phyloP scores from a whole-genome alignment of 495 filamentous ascomycete genomes.

The Penicillium canariense region DNA sequence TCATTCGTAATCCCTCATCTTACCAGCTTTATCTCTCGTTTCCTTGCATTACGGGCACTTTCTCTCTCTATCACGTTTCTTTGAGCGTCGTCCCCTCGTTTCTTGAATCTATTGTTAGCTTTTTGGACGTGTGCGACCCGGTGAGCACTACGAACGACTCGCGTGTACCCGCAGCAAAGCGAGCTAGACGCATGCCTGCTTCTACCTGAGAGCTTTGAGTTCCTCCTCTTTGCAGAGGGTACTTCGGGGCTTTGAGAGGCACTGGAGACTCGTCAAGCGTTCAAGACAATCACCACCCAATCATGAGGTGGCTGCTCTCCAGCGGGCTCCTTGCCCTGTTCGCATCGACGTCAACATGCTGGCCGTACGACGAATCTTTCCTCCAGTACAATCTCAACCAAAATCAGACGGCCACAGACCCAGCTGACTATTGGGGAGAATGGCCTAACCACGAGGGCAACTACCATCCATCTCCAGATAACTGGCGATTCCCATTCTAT shows the following conservation, averaged over 20 bases:
- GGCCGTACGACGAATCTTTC: constrained; percentile 54
- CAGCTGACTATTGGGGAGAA: constrained; percentile 59
- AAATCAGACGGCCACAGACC: constrained; percentile 54
- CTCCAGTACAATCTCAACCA: constrained; percentile 60
- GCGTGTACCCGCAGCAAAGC: neutral
- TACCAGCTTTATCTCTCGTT: constrained; percentile 3
- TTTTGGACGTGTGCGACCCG: neutral
- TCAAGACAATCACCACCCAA: neutral
- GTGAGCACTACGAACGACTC: neutral
- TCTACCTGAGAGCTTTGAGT: neutral
- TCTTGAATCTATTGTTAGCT: constrained; percentile 8
- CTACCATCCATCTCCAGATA: constrained; percentile 57
- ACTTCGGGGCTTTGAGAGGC: neutral
- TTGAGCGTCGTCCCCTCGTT: constrained; percentile 16
- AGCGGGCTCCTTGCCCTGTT: constrained; percentile 35
- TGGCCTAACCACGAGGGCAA: constrained; percentile 48
- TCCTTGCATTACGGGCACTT: neutral
- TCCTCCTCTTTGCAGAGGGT: constrained; percentile 1
- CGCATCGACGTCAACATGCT: constrained; percentile 33
- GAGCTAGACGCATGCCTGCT: neutral
- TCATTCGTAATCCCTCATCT: constrained; percentile 3
- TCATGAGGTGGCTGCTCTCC: constrained; percentile 36
- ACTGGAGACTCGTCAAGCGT: neutral
- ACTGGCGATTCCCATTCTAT: constrained; percentile 73
- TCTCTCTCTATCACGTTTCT: neutral